phyloP scores from a whole-genome alignment of 208 protist species.

The Leishmania mexicana region DNA sequence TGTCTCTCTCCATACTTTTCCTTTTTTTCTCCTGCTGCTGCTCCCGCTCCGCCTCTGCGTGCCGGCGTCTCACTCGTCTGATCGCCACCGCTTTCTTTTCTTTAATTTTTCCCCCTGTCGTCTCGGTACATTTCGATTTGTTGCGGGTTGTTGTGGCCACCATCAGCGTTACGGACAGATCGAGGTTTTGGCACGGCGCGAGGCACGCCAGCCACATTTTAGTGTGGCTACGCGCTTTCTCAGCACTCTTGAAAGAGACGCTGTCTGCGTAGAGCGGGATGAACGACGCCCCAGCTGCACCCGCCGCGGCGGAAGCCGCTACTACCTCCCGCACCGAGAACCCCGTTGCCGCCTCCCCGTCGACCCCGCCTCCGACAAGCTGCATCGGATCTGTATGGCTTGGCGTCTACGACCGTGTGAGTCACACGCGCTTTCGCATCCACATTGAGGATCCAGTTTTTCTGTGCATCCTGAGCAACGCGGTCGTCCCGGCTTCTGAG shows the following conservation, averaged over 20 bases:
- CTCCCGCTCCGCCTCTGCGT: neutral
- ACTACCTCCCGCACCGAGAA: neutral
- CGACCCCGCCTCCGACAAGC: neutral
- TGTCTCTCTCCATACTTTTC: neutral
- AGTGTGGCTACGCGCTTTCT: neutral
- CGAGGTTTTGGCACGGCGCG: neutral
- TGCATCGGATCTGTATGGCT: constrained; percentile 19
- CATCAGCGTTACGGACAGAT: neutral
- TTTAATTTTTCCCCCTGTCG: neutral
- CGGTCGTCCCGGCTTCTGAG: constrained; percentile 22
- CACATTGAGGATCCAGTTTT: constrained; percentile 29
- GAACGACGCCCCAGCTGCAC: neutral
- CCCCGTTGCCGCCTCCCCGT: no score
- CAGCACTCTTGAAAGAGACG: neutral
- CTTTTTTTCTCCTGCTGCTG: neutral
- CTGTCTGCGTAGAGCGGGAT: neutral
- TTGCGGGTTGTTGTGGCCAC: no score
- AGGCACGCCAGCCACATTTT: neutral
- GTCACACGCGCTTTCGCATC: constrained; percentile 21
- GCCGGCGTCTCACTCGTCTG: neutral
- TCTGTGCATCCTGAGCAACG: constrained; percentile 17
- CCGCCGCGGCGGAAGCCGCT: neutral
- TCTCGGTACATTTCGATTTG: neutral
- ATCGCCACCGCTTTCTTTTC: neutral
- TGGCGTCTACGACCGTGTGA: constrained; percentile 27